Base-by-base conservation (phyloP, 495 filamentous ascomycete genomes). In the Neurospora hispaniola region DNA sequence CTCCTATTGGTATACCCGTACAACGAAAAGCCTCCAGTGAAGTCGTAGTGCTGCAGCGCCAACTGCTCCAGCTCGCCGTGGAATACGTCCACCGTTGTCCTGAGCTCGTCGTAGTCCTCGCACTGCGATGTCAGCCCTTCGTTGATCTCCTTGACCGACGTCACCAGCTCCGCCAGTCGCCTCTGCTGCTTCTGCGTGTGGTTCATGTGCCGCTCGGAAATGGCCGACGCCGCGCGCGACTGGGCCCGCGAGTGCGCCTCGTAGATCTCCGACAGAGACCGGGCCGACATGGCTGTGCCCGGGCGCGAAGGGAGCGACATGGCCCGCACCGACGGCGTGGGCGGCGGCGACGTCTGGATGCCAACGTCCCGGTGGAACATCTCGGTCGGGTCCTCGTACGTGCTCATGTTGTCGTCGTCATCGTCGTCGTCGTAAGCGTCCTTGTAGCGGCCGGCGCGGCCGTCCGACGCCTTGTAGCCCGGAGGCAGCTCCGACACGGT, bases 341-440 rank as follows among this genome's bases (percentile, higher is more conserved):
- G 75, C 11, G 86, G 84, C 0, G 88, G 89, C 0, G 89, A 91
- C 0, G 94, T 97, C 78, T 99, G 96, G 1, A 94, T 93, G 35
- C 90, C 93, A 59, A 93, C 86, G 75, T 98, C 95, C 14, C 94
- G 89, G 81, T 97, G 93, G 85, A 95, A 99, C 73, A 97, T 89
- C 79, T 96, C 93, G 3, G 92, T 91, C 0, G 93, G 92, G 77
- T 89, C 88, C 42, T 84, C 84, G 74, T 87, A 87, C 14, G 76
- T 81, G 77, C 80, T 81, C 69, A 79, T 80, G 18, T 81, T 78
- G 20, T 83, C 77, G 40, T 20, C 42, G 23, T 71, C 66, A 40
- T 20, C 42, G 23, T 71, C 66, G 23, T 71, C 66, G 43, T 27
- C 42, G 20, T 70, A 59, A 6, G 35, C 35, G 0, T 68, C 54